These are phyloP conservation scores for Hypoxylon lienhwacheense DNA, from an alignment of 495 filamentous ascomycete species.

Conservation along the genomic window DNA sequence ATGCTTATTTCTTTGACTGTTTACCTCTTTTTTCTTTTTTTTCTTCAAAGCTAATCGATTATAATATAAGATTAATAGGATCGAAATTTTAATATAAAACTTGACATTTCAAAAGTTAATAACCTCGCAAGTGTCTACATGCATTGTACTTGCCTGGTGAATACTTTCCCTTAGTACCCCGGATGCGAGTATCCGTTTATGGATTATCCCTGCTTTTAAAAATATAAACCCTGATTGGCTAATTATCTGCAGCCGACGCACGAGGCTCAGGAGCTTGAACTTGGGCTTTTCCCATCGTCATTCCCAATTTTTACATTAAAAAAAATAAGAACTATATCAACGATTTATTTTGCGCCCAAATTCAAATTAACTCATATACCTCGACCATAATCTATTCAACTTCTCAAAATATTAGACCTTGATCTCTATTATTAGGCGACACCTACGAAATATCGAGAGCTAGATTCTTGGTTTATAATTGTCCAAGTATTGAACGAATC, in stretches of 20 bases:
- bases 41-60: too few relatives aligned
- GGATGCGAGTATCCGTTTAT: slow-evolving; percentile 15
- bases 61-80: too few relatives aligned
- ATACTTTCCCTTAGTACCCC: slow-evolving; percentile 10
- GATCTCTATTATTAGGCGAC: slow-evolving; percentile 15
- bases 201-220: slow-evolving; percentile 21
- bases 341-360: not conserved
- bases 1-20: too few relatives aligned
- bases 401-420: too few relatives aligned
- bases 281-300: slow-evolving; percentile 31
- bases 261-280: slow-evolving; percentile 36
- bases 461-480: too few relatives aligned
- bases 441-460: slow-evolving; percentile 17
- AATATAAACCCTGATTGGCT: slow-evolving; percentile 11
- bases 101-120: too few relatives aligned
- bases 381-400: not conserved
- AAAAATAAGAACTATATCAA: slow-evolving; percentile 11
- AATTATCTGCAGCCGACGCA: slow-evolving; percentile 14
- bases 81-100: too few relatives aligned
- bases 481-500: slow-evolving; percentile 15
- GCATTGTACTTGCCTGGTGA: too few relatives aligned
- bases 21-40: too few relatives aligned
- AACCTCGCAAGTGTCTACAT: too few relatives aligned
- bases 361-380: not conserved
- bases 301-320: not conserved